These are phyloP conservation scores for Penicillium hesseltinei DNA, from an alignment of 2,329 filamentous ascomycete species.

Conservation along the genomic window DNA sequence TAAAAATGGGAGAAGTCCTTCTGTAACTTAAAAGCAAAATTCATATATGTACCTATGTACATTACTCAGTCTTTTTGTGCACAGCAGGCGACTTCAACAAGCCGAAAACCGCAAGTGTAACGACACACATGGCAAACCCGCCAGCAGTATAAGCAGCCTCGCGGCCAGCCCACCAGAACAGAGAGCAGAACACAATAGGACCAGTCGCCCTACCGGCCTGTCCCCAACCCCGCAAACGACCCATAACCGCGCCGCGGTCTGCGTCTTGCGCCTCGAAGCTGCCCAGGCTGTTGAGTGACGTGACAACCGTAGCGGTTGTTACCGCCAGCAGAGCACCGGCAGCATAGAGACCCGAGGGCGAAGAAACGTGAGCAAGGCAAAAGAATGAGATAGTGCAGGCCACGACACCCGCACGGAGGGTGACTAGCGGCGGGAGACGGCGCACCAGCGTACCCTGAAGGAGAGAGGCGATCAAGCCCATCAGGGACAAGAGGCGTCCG, in stretches of 20 bases:
- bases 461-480: conserved; percentile 87
- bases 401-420: conserved; percentile 74
- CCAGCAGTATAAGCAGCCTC: conserved; percentile 81
- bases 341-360: conserved; percentile 69
- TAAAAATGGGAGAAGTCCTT: not conserved
- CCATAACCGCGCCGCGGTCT: conserved; percentile 83
- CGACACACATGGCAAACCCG: conserved; percentile 73
- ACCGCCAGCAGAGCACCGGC: conserved; percentile 82
- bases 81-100: conserved; percentile 63
- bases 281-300: conserved; percentile 84
- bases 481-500: conserved; percentile 81
- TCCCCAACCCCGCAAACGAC: conserved; percentile 74
- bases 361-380: conserved; percentile 68
- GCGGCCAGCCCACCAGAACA: conserved; percentile 98
- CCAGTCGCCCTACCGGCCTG: conserved; percentile 86
- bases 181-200: conserved; percentile 83
- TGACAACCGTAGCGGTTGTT: conserved; percentile 92
- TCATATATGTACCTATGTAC: not conserved
- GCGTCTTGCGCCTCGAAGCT: conserved; percentile 80
- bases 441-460: conserved; percentile 90
- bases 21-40: not conserved
- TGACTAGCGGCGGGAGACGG: conserved; percentile 74
- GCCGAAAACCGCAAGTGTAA: conserved; percentile 68
- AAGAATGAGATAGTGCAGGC: conserved; percentile 78
- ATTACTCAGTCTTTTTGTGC: conserved; percentile 5